Evolutionary conservation across 345 rosid species (phyloP).

Genomic region (Hirschfeldia incana): DNA sequence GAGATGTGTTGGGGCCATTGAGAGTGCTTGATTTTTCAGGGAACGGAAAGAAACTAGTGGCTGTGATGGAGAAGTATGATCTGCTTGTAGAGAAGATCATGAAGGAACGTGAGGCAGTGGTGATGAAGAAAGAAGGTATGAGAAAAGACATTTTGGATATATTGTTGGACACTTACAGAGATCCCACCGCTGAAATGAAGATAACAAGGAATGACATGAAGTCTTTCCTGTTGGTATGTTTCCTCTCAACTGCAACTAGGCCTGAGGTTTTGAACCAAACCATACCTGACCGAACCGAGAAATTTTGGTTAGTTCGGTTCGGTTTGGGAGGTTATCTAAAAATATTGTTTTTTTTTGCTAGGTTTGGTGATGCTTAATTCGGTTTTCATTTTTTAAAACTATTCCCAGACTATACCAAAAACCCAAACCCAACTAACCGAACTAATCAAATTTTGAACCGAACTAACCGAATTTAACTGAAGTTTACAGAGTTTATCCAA

Average conservation of each 20-base stretch:
- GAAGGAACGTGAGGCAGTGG: constrained; percentile 53
- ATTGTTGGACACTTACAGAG: constrained; percentile 40
- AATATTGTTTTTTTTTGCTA: background rate
- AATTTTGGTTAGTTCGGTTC: background rate
- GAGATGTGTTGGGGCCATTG: constrained; percentile 70
- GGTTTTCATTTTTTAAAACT: too few species aligned
- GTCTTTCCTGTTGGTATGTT: constrained; percentile 59
- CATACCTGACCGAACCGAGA: background rate
- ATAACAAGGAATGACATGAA: constrained; percentile 60
- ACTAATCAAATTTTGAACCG: background rate
- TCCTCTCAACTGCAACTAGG: constrained; percentile 44
- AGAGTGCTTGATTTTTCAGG: constrained; percentile 59
- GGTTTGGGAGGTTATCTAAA: background rate
- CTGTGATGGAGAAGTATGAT: constrained; percentile 50
- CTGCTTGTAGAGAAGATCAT: constrained; percentile 54
- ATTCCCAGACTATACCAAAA: background rate
- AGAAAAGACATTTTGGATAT: constrained; percentile 39
- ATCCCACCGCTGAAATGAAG: constrained; percentile 53
- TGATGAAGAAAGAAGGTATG: constrained; percentile 5
- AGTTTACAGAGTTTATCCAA: background rate
- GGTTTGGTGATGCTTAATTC: background rate
- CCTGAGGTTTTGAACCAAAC: background rate
- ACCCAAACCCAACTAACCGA: background rate
- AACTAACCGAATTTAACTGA: background rate
- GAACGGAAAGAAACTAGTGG: constrained; percentile 51